These are phyloP conservation scores for Ricinus communis DNA, from an alignment of 345 rosid genomes.

Conservation along the genomic window DNA sequence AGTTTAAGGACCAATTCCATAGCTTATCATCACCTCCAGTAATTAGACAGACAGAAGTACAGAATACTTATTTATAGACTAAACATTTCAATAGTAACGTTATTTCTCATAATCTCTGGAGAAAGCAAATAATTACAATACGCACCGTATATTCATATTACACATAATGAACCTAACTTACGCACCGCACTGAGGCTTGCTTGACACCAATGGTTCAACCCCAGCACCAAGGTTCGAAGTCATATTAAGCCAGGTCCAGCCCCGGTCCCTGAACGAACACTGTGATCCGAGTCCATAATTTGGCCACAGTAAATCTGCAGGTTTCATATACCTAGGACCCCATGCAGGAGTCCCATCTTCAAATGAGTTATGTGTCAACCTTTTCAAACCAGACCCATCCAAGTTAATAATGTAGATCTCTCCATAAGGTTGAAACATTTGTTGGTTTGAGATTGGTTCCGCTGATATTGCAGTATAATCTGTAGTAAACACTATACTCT, in stretches of 20 bases:
- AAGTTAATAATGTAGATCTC: slow-evolving; percentile 68
- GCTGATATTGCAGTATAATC: slow-evolving; percentile 82
- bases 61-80: no score
- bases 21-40: no score
- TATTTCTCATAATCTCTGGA: no score
- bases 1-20: no score
- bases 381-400: slow-evolving; percentile 72
- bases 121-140: no score
- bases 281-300: slow-evolving; percentile 29
- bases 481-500: slow-evolving; percentile 62
- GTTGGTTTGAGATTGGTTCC: slow-evolving; percentile 83
- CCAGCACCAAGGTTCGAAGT: slow-evolving; percentile 28
- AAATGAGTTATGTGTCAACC: slow-evolving; percentile 72
- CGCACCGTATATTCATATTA: no score
- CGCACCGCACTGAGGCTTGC: slow-evolving; percentile 27
- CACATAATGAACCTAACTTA: neutral
- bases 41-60: no score
- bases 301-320: slow-evolving; percentile 48
- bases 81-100: no score
- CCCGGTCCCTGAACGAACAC: slow-evolving; percentile 69
- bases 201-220: neutral
- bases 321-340: slow-evolving; percentile 53
- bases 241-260: slow-evolving; percentile 68
- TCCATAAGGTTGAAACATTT: slow-evolving; percentile 85
- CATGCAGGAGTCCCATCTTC: slow-evolving; percentile 92